A percentile compares a stretch with the other conserved stretches of the same genome.
Evolutionary conservation across 106 monocot species (phyloP).

Genomic region (Phalaenopsis equestris): DNA sequence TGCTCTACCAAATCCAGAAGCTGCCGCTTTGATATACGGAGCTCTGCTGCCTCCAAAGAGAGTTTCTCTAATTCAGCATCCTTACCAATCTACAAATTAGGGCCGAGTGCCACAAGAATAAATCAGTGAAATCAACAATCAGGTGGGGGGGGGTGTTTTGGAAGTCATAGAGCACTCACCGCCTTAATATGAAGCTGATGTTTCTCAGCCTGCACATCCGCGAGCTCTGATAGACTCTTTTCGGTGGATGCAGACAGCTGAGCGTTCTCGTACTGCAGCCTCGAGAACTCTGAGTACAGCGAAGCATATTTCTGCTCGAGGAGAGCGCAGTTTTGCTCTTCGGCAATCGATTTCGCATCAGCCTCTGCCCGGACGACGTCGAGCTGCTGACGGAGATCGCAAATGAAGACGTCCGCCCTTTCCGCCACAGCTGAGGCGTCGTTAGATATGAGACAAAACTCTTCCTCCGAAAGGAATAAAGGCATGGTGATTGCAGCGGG

Average conservation of each 20-base stretch:
- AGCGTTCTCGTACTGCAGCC: constrained; percentile 55
- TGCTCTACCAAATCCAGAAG: constrained; percentile 63
- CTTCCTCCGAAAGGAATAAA: constrained; percentile 89
- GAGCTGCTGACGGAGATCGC: constrained; percentile 68
- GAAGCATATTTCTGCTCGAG: constrained; percentile 69
- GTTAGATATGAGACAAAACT: constrained; percentile 43
- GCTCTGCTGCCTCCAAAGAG: constrained; percentile 49
- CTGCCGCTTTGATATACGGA: constrained; percentile 74
- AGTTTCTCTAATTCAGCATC: constrained; percentile 87
- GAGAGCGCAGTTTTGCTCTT: constrained; percentile 76
- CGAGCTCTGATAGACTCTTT: constrained; percentile 36
- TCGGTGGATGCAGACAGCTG: constrained; percentile 51
- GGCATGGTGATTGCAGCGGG: constrained; percentile 39
- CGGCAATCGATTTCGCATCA: constrained; percentile 74
- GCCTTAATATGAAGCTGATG: constrained; percentile 61
- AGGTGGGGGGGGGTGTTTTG: background rate
- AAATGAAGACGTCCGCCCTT: constrained; percentile 67
- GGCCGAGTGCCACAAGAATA: background rate
- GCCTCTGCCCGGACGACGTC: constrained; percentile 75
- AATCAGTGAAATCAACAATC: background rate
- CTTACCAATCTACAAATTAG: constrained; percentile 50
- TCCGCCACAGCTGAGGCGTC: constrained; percentile 63
- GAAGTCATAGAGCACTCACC: constrained; percentile 21
- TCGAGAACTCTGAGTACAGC: constrained; percentile 50
- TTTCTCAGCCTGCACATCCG: constrained; percentile 50